These are phyloP conservation scores for Candida boleticola DNA, from an alignment of 805 yeast species.

Conservation along the genomic window DNA sequence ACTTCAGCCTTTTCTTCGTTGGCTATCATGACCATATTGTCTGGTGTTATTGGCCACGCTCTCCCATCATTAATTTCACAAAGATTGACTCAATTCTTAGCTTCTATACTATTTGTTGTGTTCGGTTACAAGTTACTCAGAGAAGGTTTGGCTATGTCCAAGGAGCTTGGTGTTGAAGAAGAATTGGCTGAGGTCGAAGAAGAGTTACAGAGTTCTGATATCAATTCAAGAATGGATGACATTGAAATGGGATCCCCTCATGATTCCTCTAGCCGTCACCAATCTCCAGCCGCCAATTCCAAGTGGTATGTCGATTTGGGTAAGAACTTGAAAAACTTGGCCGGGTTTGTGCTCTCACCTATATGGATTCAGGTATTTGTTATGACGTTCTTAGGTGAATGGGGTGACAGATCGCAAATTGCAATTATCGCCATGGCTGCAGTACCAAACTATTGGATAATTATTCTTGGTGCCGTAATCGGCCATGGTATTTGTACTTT, in stretches of 20 bases:
- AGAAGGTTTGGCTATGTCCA: constrained; percentile 84
- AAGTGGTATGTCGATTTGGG: constrained; percentile 26
- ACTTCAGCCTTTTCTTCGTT: constrained; percentile 83
- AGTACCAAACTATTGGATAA: constrained; percentile 87
- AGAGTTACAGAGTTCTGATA: constrained; percentile 68
- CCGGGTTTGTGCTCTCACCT: constrained; percentile 73
- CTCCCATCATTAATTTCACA: constrained; percentile 82
- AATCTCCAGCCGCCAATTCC: not conserved
- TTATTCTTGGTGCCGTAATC: constrained; percentile 80
- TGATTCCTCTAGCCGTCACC: constrained; percentile 7
- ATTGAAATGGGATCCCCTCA: constrained; percentile 52
- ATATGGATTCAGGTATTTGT: constrained; percentile 90
- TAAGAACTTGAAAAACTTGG: constrained; percentile 52
- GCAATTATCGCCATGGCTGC: constrained; percentile 99
- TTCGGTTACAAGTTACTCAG: constrained; percentile 73
- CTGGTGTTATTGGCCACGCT: constrained; percentile 90
- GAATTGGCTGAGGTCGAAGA: constrained; percentile 97
- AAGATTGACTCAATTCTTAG: constrained; percentile 74
- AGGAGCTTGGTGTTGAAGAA: constrained; percentile 84
- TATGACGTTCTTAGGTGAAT: constrained; percentile 96
- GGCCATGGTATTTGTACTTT: constrained; percentile 90
- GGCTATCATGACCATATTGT: constrained; percentile 85
- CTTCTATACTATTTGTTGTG: constrained; percentile 75
- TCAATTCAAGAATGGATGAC: constrained; percentile 48
- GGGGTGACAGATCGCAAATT: constrained; percentile 99